Percentiles rank a stretch among this genome's conserved stretches.
phyloP scores from a whole-genome alignment of 176 grass and related monocot species.

The Areca catechu region DNA sequence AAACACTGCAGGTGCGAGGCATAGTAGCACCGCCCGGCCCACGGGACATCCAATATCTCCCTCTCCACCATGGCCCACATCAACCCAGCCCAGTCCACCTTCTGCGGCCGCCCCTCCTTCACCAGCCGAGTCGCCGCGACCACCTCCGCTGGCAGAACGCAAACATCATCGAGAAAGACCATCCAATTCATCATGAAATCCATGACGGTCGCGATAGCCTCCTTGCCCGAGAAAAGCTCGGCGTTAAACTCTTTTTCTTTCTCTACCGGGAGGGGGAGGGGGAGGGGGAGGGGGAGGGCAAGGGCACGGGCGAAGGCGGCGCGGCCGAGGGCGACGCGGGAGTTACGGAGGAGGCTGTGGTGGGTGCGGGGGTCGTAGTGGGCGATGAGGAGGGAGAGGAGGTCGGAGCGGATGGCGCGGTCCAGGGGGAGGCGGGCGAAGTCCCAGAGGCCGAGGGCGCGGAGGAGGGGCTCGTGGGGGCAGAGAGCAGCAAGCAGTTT shows the following conservation, averaged over 20 bases:
- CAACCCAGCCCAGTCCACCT: conserved; percentile 71
- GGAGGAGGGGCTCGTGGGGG: conserved; percentile 48
- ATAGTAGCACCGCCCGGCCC: conserved; percentile 49
- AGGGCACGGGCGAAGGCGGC: conserved; percentile 37
- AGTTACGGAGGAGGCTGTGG: conserved; percentile 53
- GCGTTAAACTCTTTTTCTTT: conserved; percentile 9
- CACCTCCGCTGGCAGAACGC: conserved; percentile 55
- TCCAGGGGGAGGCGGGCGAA: conserved; percentile 46
- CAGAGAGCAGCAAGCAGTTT: background rate
- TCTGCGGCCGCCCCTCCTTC: conserved; percentile 46
- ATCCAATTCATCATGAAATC: conserved; percentile 54
- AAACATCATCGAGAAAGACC: conserved; percentile 49
- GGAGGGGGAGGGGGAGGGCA: conserved; percentile 27
- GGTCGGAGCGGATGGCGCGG: conserved; percentile 43
- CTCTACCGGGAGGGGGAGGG: conserved; percentile 53
- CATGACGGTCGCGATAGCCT: conserved; percentile 24
- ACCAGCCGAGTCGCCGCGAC: conserved; percentile 43
- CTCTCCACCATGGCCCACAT: conserved; percentile 82
- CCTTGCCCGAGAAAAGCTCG: conserved; percentile 22
- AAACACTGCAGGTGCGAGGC: conserved; percentile 65
- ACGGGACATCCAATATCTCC: conserved; percentile 54
- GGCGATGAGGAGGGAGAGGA: conserved; percentile 48
- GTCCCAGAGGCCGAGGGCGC: conserved; percentile 49
- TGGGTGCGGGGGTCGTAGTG: conserved; percentile 43
- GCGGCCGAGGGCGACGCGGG: conserved; percentile 39